A percentile compares a stretch with the other conserved stretches of the same genome.
phyloP scores from a whole-genome alignment of 495 filamentous ascomycete species.

The Staphylotrichum longicolle region DNA sequence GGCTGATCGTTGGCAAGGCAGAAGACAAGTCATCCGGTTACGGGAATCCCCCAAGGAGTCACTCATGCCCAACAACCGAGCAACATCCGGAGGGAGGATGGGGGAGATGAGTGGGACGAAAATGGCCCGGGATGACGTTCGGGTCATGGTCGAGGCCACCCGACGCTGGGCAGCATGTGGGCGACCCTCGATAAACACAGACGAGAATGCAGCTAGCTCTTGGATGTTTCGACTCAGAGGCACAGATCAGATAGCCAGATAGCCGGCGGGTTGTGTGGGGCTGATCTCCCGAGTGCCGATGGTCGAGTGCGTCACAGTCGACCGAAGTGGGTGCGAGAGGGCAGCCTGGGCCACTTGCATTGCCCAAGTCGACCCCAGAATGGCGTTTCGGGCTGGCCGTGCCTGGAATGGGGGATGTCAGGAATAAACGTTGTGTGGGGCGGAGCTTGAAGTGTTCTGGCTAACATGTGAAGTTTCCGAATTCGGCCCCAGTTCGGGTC shows the following conservation, averaged over 20 bases:
- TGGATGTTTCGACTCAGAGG: neutral
- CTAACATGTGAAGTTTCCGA: constrained; percentile 12
- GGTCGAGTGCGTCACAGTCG: too few relatives aligned
- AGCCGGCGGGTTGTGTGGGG: neutral
- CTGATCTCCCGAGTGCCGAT: too few relatives aligned
- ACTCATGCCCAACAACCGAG: constrained; percentile 4
- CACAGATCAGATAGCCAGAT: neutral
- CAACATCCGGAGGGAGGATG: neutral
- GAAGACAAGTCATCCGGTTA: constrained; percentile 2
- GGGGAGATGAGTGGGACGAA: constrained; percentile 3
- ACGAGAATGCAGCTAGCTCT: neutral
- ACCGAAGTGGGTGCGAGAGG: too few relatives aligned
- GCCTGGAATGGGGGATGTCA: neutral
- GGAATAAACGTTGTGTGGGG: constrained; percentile 2
- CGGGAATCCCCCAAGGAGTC: neutral
- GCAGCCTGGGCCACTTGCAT: too few relatives aligned
- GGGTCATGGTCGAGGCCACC: neutral
- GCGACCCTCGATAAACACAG: neutral
- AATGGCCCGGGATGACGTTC: neutral
- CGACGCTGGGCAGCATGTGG: neutral
- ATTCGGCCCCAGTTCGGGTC: constrained; percentile 6
- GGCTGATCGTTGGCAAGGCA: neutral
- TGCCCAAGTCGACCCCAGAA: too few relatives aligned
- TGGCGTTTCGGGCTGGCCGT: too few relatives aligned
- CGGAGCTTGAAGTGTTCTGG: neutral